Base-by-base conservation (phyloP, 805 yeast species). In the Candida sakaeoensis region DNA sequence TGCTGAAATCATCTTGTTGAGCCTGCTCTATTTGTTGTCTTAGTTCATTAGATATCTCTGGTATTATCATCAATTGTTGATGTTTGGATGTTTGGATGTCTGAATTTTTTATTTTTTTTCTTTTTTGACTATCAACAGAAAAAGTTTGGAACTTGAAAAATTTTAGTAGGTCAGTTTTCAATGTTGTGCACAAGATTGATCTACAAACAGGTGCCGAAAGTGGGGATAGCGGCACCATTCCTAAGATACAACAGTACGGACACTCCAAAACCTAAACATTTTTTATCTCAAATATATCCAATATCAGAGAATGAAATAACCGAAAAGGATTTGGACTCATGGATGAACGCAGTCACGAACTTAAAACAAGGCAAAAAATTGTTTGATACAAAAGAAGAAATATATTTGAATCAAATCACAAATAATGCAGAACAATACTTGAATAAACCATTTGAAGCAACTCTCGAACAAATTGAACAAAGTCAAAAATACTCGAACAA, bases 381-480 rank as follows among this genome's bases (percentile, higher is more conserved):
- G 43, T 69, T 60, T 13, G 63, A 57, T 24, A 50, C 46, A 13
- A 60, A 54, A 35, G 45, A 63, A 2, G 73, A 68, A 45, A 60
- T 66, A 3, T 68, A 68, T 43, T 55, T 69, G 28, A 51, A 57
- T n/a, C 65, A 68, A 42, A 26, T 42, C 3, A 52, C 66, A 36
- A 59, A 68, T 32, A 50, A 65, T 33, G 68, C 72, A 3, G 65
- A 58, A 45, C 57, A 63, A 47, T 53, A 56, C 47, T 41, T 61
- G 52, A 54, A 57, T 42, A 55, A 49, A 47, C 53, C 58, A 43
- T 79, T 76, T 51, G 75, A 67, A 43, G 90, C 95, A 27, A 66
- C 83, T 3, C 73, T 65, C 25, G 81, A 75, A 50, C 96, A 90
- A 60, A 39, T 75, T 17, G 72, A 66, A 4, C 79, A 87, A 57